These are phyloP conservation scores for Wallacemonas sp. DNA, from an alignment of 208 protist genomes.

Conservation along the genomic window DNA sequence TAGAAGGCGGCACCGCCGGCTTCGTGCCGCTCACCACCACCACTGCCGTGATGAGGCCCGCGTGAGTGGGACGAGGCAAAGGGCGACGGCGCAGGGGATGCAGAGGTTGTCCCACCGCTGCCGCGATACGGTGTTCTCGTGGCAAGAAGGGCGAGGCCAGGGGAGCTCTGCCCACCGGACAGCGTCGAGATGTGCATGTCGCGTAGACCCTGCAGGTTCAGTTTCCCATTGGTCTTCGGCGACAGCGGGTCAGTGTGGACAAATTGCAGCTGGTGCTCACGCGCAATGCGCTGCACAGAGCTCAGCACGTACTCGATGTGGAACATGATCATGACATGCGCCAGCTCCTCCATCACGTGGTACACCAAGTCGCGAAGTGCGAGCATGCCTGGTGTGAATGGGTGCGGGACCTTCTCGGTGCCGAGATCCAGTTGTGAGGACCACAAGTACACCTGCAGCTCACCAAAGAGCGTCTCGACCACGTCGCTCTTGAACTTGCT, in stretches of 20 bases:
- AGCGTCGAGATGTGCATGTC: too few relatives aligned
- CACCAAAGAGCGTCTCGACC: constrained; percentile 86
- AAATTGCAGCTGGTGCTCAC: constrained; percentile 77
- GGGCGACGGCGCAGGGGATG: not conserved
- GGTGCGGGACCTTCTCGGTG: constrained; percentile 35
- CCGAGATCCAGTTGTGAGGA: constrained; percentile 59
- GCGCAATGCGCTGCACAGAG: constrained; percentile 64
- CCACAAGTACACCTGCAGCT: constrained; percentile 86
- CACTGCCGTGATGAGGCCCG: not conserved
- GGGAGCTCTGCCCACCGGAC: not conserved
- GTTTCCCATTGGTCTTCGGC: not conserved
- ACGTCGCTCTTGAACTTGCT: constrained; percentile 93
- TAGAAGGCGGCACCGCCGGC: constrained; percentile 38
- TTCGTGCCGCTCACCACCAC: not conserved
- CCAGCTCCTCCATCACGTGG: constrained; percentile 84
- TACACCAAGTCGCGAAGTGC: constrained; percentile 66
- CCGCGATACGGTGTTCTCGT: not conserved
- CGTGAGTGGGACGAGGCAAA: not conserved
- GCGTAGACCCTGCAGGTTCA: too few relatives aligned
- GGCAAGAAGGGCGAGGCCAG: not conserved
- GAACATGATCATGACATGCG: constrained; percentile 83
- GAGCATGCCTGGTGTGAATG: constrained; percentile 68
- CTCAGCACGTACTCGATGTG: constrained; percentile 65
- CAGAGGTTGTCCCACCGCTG: not conserved
- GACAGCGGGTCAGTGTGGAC: constrained; percentile 43